Evolutionary conservation across 2,329 filamentous ascomycete genomes (phyloP).

Genomic region (Leptographium wingfieldii): DNA sequence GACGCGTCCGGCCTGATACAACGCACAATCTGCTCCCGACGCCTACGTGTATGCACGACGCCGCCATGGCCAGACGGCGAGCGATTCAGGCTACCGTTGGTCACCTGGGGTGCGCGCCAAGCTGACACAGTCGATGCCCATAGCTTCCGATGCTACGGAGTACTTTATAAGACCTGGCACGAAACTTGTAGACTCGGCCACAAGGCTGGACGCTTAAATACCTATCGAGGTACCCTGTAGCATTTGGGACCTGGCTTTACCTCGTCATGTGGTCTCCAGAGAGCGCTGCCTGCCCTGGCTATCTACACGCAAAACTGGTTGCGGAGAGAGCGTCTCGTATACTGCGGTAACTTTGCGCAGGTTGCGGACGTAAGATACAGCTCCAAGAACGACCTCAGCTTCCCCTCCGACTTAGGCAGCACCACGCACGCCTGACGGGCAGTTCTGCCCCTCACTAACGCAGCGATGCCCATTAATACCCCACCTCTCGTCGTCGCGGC

Average conservation of each 20-base stretch:
- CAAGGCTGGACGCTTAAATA: neutral
- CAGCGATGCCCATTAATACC: slow-evolving; percentile 3
- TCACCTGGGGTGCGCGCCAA: neutral
- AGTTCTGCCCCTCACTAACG: slow-evolving; percentile 1
- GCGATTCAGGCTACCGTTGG: neutral
- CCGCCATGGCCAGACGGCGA: neutral
- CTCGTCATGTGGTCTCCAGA: no score
- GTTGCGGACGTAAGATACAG: neutral
- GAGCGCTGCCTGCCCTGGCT: no score
- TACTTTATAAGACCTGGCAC: neutral
- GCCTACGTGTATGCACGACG: neutral
- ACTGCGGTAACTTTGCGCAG: neutral
- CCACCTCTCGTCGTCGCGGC: slow-evolving; percentile 1
- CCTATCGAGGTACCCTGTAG: no score
- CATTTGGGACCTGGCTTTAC: no score
- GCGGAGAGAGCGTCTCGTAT: neutral
- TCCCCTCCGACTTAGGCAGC: neutral
- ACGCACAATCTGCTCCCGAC: neutral
- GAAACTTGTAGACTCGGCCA: neutral
- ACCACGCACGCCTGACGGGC: neutral
- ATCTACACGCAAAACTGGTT: no score
- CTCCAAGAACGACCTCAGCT: neutral
- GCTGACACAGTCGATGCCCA: neutral
- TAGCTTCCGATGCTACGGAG: neutral
- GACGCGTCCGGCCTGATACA: neutral